phyloP scores from a whole-genome alignment of 2,329 filamentous ascomycete genomes.

The Calonectria henricotiae region DNA sequence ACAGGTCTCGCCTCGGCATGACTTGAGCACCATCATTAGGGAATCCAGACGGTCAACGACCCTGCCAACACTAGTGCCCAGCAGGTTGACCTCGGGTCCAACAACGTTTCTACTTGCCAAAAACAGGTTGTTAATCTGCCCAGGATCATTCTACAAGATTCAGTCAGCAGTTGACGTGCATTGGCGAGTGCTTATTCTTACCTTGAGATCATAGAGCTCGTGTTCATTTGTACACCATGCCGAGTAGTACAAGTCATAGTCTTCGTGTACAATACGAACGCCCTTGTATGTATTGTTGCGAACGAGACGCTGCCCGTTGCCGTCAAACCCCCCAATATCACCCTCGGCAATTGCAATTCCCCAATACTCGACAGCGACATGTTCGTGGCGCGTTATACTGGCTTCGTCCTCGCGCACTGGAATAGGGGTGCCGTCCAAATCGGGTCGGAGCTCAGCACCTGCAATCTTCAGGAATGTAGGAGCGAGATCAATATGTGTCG shows the following conservation, averaged over 20 bases:
- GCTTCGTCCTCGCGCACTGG: constrained; percentile 56
- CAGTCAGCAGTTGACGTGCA: constrained; percentile 30
- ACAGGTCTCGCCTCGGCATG: constrained; percentile 71
- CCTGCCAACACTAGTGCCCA: constrained; percentile 52
- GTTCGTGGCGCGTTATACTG: constrained; percentile 62
- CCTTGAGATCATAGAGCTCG: constrained; percentile 77
- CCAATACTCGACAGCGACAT: constrained; percentile 74
- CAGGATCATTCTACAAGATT: constrained; percentile 65
- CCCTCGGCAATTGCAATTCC: constrained; percentile 63
- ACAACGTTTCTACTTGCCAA: neutral
- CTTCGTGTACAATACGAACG: constrained; percentile 68
- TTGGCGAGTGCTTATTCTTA: constrained; percentile 17
- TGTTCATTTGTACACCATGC: constrained; percentile 80
- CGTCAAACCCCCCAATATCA: constrained; percentile 50
- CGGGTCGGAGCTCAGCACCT: constrained; percentile 60
- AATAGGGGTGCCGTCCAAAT: constrained; percentile 74
- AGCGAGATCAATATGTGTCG: constrained; percentile 76
- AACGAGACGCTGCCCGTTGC: constrained; percentile 39
- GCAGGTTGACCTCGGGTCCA: constrained; percentile 38
- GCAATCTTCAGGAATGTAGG: constrained; percentile 71
- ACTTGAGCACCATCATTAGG: constrained; percentile 74
- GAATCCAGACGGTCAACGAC: constrained; percentile 71
- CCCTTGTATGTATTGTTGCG: constrained; percentile 75
- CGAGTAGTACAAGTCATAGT: constrained; percentile 76
- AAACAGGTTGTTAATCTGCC: constrained; percentile 67